Evolutionary conservation across 306 rosid species (phyloP).

Genomic region (Alnus rubra): DNA sequence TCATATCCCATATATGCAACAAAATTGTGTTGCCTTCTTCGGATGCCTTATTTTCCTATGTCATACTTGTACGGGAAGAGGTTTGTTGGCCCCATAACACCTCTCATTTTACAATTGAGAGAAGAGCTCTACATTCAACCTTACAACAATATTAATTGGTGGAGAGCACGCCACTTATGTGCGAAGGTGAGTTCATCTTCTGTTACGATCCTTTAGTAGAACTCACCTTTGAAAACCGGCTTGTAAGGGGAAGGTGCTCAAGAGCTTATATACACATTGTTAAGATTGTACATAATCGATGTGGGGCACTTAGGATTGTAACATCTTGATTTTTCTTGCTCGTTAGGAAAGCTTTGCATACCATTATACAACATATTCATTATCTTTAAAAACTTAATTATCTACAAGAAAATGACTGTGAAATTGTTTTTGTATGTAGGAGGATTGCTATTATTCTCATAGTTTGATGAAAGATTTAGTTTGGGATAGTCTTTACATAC

Average conservation of each 20-base stretch:
- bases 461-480: constrained; percentile 25
- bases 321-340: neutral
- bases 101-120: constrained; percentile 24
- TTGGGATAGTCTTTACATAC: constrained; percentile 35
- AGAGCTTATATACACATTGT: too few relatives aligned
- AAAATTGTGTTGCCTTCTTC: constrained; percentile 32
- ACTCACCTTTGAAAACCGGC: too few relatives aligned
- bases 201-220: too few relatives aligned
- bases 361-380: too few relatives aligned
- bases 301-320: too few relatives aligned
- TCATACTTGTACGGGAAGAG: constrained; percentile 25
- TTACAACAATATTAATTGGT: constrained; percentile 20
- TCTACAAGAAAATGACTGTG: neutral
- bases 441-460: constrained; percentile 37
- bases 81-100: constrained; percentile 27
- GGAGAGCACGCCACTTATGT: constrained; percentile 26
- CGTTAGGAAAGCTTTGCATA: too few relatives aligned
- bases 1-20: constrained; percentile 8
- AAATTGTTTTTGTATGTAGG: constrained; percentile 16
- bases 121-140: constrained; percentile 35
- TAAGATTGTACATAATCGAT: too few relatives aligned
- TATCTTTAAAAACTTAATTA: too few relatives aligned
- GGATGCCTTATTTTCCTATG: constrained; percentile 31
- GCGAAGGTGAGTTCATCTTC: constrained; percentile 21
- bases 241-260: too few relatives aligned